Conservation (phyloP, 2,329 filamentous ascomycete genomes). For the Orbilia blumenaviensis region DNA sequence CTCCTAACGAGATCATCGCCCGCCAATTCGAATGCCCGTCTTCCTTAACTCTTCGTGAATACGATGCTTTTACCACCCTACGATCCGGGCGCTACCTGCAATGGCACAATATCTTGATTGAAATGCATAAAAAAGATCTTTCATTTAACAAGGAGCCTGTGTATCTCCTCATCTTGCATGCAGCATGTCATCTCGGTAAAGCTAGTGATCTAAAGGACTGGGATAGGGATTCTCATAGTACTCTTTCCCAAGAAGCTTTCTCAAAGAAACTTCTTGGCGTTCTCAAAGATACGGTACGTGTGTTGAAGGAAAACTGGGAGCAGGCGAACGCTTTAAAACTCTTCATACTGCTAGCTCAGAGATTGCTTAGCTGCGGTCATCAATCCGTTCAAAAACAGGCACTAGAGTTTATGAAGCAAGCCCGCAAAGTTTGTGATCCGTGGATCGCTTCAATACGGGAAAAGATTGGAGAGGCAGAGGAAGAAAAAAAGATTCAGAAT, state of each 20-base stretch:
- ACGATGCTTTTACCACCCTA: constrained; percentile 65
- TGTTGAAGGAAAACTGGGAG: constrained; percentile 67
- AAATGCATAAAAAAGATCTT: constrained; percentile 65
- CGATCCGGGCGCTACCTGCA: constrained; percentile 65
- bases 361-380: constrained; percentile 33
- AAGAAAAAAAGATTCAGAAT: neutral
- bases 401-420: constrained; percentile 34
- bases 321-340: constrained; percentile 49
- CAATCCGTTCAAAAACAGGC: neutral
- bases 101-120: constrained; percentile 68
- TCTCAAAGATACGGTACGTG: constrained; percentile 56
- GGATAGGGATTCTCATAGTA: constrained; percentile 15
- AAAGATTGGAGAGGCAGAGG: neutral
- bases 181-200: constrained; percentile 65
- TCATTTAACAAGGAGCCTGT: constrained; percentile 67
- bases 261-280: constrained; percentile 3
- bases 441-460: constrained; percentile 1
- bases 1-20: constrained; percentile 67
- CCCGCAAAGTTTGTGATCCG: constrained; percentile 16
- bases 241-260: constrained; percentile 8
- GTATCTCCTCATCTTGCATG: constrained; percentile 65
- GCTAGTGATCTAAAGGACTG: neutral
- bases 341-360: constrained; percentile 49
- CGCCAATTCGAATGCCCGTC: constrained; percentile 64
- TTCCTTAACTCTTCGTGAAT: constrained; percentile 67